These are phyloP conservation scores for Endocarpon pusillum DNA, from an alignment of 495 filamentous ascomycete species.

Conservation along the genomic window DNA sequence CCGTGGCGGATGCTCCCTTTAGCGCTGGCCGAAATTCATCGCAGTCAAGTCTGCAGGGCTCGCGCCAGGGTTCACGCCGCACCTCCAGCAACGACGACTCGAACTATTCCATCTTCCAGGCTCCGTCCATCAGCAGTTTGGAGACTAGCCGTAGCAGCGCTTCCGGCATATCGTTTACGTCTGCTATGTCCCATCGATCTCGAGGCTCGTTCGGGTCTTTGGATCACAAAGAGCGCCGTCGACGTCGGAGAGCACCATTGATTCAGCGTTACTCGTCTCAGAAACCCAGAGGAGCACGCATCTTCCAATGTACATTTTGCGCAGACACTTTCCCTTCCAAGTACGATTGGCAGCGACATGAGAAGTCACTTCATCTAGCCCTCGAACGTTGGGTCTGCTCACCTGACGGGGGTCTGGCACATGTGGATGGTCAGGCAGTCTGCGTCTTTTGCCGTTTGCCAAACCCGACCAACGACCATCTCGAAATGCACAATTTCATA, in stretches of 20 bases:
- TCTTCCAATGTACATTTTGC: constrained; percentile 78
- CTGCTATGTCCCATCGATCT: constrained; percentile 53
- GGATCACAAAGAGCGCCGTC: constrained; percentile 50
- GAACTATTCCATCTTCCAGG: constrained; percentile 45
- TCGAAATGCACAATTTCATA: constrained; percentile 54
- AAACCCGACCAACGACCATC: constrained; percentile 41
- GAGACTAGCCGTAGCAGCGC: constrained; percentile 51
- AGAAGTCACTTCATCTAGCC: constrained; percentile 61
- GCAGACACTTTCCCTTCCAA: constrained; percentile 65
- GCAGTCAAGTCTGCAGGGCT: constrained; percentile 15
- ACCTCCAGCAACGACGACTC: constrained; percentile 34
- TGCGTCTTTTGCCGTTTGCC: constrained; percentile 52
- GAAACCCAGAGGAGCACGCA: constrained; percentile 23
- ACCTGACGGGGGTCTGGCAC: constrained; percentile 18
- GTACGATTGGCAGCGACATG: constrained; percentile 73
- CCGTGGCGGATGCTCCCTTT: constrained; percentile 44
- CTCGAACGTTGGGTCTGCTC: constrained; percentile 70
- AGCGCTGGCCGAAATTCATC: constrained; percentile 5
- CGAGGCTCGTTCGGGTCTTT: constrained; percentile 50
- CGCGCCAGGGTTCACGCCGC: constrained; percentile 30
- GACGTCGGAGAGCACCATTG: constrained; percentile 41
- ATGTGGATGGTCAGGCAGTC: constrained; percentile 22
- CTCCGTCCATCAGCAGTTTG: constrained; percentile 54
- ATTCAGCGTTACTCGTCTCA: constrained; percentile 27
- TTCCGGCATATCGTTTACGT: constrained; percentile 49